These are phyloP conservation scores for Odontarrhena argentea DNA, from an alignment of 345 rosid genomes.

Conservation along the genomic window DNA sequence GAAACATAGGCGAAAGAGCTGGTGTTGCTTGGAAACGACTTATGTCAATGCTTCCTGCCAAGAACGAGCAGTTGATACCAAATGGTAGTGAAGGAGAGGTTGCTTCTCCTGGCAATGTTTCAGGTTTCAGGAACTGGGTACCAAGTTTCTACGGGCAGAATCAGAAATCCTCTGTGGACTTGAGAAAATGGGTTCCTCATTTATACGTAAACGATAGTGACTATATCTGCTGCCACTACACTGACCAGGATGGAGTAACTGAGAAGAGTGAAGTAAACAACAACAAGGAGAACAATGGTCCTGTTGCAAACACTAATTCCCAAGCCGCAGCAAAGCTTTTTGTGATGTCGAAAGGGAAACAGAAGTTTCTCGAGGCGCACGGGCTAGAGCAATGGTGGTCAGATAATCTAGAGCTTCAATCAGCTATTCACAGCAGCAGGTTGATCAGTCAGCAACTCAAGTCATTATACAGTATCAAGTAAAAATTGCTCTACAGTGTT, in stretches of 20 bases:
- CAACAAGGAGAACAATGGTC: slow-evolving; percentile 57
- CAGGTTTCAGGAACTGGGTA: slow-evolving; percentile 71
- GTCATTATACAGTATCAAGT: slow-evolving; percentile 61
- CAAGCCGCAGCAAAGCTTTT: slow-evolving; percentile 83
- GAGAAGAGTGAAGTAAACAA: slow-evolving; percentile 34
- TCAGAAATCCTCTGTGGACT: slow-evolving; percentile 48
- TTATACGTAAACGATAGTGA: slow-evolving; percentile 88
- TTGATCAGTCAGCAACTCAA: slow-evolving; percentile 86
- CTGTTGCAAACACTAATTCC: slow-evolving; percentile 28
- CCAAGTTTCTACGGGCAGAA: slow-evolving; percentile 50
- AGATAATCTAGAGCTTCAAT: slow-evolving; percentile 72
- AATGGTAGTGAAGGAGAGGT: slow-evolving; percentile 31
- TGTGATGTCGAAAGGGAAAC: slow-evolving; percentile 87
- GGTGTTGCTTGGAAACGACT: slow-evolving; percentile 74
- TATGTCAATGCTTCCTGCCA: slow-evolving; percentile 77
- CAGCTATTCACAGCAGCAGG: slow-evolving; percentile 67
- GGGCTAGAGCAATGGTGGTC: slow-evolving; percentile 99
- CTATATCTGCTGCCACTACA: slow-evolving; percentile 81
- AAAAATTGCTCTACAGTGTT: neutral
- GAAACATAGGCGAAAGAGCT: slow-evolving; percentile 84
- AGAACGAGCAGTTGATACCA: slow-evolving; percentile 24
- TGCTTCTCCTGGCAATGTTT: slow-evolving; percentile 31
- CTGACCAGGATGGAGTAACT: slow-evolving; percentile 51
- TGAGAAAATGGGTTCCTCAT: slow-evolving; percentile 86
- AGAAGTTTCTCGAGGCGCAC: slow-evolving; percentile 91